Evolutionary conservation across 2,329 filamentous ascomycete species (phyloP).

Genomic region (Calycina marina): DNA sequence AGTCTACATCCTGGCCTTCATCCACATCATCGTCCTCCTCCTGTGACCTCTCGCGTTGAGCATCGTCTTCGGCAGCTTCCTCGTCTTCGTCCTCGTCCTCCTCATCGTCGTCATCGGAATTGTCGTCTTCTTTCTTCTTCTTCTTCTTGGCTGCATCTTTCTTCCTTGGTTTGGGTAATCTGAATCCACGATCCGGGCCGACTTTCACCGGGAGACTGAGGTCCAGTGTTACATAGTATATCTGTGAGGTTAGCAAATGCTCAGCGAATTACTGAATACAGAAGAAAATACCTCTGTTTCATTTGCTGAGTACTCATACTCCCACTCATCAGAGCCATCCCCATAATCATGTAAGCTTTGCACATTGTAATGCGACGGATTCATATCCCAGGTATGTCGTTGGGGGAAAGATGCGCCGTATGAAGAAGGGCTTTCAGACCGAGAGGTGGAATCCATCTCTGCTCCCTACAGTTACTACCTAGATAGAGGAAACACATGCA

Average conservation of each 20-base stretch:
- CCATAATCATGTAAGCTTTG: too few relatives aligned
- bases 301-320: constrained; percentile 50
- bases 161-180: constrained; percentile 5
- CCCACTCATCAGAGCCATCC: constrained; percentile 52
- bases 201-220: constrained; percentile 31
- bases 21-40: constrained; percentile 1
- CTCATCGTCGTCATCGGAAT: neutral
- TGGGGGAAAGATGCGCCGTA: too few relatives aligned
- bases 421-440: too few relatives aligned
- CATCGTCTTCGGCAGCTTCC: constrained; percentile 1
- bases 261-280: neutral
- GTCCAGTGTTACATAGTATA: constrained; percentile 49
- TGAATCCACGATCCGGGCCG: constrained; percentile 8
- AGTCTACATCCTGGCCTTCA: constrained; percentile 1
- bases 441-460: too few relatives aligned
- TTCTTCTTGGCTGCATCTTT: constrained; percentile 12
- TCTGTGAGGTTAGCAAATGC: constrained; percentile 26
- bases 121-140: constrained; percentile 1
- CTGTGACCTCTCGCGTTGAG: too few relatives aligned
- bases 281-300: constrained; percentile 39
- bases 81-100: constrained; percentile 2
- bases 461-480: too few relatives aligned
- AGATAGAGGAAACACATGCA: too few relatives aligned
- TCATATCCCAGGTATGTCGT: too few relatives aligned
- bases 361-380: too few relatives aligned